Conservation (phyloP, 306 rosid species). For the apple (Malus domestica) region DNA sequence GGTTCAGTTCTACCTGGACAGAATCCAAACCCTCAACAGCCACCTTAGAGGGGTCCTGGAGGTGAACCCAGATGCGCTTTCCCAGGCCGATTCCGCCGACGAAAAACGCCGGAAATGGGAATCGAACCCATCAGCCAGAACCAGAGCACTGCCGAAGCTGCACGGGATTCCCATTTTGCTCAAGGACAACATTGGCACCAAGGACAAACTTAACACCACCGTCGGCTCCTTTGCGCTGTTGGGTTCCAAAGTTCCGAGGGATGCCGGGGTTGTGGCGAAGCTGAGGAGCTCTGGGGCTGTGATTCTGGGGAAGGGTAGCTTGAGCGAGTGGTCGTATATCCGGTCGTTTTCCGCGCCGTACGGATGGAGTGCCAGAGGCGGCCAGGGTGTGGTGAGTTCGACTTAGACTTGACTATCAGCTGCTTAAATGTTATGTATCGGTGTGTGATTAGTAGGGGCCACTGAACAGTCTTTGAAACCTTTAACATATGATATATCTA, state of each 20-base stretch:
- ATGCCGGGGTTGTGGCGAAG: slow-evolving; percentile 52
- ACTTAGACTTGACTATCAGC: not conserved
- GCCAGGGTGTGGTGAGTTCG: slow-evolving; percentile 51
- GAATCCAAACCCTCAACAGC: slow-evolving; percentile 34
- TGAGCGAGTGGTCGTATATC: slow-evolving; percentile 51
- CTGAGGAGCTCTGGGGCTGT: slow-evolving; percentile 64
- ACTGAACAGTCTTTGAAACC: too few species aligned
- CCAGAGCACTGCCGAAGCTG: slow-evolving; percentile 14
- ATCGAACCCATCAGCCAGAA: not conserved
- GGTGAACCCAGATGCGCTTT: slow-evolving; percentile 52
- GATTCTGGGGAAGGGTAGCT: slow-evolving; percentile 55
- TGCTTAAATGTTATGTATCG: not conserved
- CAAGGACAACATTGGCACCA: slow-evolving; percentile 62
- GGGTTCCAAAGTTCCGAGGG: slow-evolving; percentile 55
- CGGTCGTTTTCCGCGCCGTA: slow-evolving; percentile 12
- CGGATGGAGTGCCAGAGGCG: slow-evolving; percentile 59
- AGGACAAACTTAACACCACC: slow-evolving; percentile 60
- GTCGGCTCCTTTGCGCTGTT: slow-evolving; percentile 57
- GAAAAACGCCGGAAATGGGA: slow-evolving; percentile 17
- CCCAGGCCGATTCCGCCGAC: slow-evolving; percentile 47
- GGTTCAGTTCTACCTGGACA: slow-evolving; percentile 43
- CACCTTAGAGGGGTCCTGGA: slow-evolving; percentile 42
- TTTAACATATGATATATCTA: too few species aligned
- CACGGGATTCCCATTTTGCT: slow-evolving; percentile 64
- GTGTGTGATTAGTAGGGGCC: too few species aligned